phyloP scores from a whole-genome alignment of 495 filamentous ascomycete genomes.

The Daldinia concentrica region DNA sequence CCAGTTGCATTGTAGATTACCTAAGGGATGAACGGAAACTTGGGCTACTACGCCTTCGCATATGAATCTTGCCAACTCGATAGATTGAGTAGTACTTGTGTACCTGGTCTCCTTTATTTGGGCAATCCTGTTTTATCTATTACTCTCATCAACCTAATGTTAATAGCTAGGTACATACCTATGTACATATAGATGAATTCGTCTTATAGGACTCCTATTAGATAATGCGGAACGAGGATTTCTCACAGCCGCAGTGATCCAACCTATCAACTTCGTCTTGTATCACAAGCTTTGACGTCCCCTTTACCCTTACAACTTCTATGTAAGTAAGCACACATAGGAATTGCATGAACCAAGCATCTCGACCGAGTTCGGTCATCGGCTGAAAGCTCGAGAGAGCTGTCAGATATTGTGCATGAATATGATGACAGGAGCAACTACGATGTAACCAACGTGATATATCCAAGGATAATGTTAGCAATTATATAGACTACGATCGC shows the following conservation, averaged over 20 bases:
- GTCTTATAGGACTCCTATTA: background rate
- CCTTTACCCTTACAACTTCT: background rate
- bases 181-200: background rate
- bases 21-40: background rate
- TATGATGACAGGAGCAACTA: background rate
- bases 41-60: background rate
- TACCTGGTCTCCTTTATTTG: too few species aligned
- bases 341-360: background rate
- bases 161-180: background rate
- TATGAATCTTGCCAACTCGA: too few species aligned
- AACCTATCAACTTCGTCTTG: background rate
- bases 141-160: too few species aligned
- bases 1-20: too few species aligned
- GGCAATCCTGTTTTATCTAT: too few species aligned
- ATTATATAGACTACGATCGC: background rate
- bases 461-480: background rate
- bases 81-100: too few species aligned
- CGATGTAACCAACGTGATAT: background rate
- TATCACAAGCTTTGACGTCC: background rate
- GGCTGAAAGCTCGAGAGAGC: background rate
- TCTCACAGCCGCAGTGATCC: background rate
- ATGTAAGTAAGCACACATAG: background rate
- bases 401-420: background rate
- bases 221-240: background rate
- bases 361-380: slow-evolving; percentile 4